A percentile compares a stretch with the other conserved stretches of the same genome.
Evolutionary conservation across 2,329 filamentous ascomycete genomes (phyloP).

Genomic region (Aspergillus ustus): DNA sequence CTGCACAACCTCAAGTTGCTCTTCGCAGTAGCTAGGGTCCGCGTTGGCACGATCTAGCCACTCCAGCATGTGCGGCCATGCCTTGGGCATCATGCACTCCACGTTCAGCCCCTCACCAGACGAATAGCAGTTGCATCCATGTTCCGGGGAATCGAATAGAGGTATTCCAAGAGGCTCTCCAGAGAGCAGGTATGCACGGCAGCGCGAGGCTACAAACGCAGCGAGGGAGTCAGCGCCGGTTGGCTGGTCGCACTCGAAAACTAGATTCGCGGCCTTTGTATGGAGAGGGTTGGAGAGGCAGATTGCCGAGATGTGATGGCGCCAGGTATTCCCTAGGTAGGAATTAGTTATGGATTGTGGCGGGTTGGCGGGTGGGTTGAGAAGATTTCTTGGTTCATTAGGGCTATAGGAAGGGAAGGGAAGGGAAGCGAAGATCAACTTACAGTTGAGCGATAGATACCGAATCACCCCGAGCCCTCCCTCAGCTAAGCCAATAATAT

Average conservation of each 20-base stretch:
- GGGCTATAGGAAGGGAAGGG: background rate
- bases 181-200: conserved; percentile 65
- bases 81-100: conserved; percentile 66
- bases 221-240: conserved; percentile 26
- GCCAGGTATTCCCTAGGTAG: conserved; percentile 46
- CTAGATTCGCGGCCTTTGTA: conserved; percentile 32
- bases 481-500: conserved; percentile 73
- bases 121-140: conserved; percentile 72
- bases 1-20: conserved; percentile 34
- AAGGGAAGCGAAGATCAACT: conserved; percentile 44
- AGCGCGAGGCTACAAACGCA: conserved; percentile 54
- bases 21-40: conserved; percentile 47
- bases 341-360: background rate
- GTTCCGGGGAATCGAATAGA: conserved; percentile 58
- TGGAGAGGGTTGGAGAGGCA: conserved; percentile 46
- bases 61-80: conserved; percentile 58
- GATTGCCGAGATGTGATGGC: conserved; percentile 45
- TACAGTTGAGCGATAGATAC: conserved; percentile 62
- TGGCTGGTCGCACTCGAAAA: conserved; percentile 8
- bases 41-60: conserved; percentile 66
- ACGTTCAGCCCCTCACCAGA: conserved; percentile 63
- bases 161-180: conserved; percentile 56
- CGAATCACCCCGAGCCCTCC: conserved; percentile 62
- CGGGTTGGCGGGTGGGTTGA: too few species aligned
- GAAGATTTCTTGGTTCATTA: background rate